phyloP scores from a whole-genome alignment of 2,329 filamentous ascomycete species.

The Pseudogymnoascus verrucosus region DNA sequence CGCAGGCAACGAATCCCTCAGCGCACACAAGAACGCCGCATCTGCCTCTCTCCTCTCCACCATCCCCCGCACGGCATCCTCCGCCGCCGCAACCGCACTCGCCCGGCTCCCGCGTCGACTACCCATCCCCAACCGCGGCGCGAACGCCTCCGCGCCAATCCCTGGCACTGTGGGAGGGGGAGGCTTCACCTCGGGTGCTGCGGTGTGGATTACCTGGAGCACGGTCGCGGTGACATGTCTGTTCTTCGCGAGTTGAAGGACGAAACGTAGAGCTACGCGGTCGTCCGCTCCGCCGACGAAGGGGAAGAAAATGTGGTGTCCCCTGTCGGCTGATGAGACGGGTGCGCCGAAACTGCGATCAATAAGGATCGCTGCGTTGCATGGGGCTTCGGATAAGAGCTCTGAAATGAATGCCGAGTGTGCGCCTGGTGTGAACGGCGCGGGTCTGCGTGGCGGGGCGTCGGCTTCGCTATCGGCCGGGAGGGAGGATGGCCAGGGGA shows the following conservation, averaged over 20 bases:
- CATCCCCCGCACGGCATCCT: constrained; percentile 14
- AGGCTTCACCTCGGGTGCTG: constrained; percentile 17
- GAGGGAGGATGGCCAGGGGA: constrained; percentile 68
- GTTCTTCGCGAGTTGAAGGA: constrained; percentile 77
- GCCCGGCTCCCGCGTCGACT: not conserved
- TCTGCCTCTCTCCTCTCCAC: constrained; percentile 34
- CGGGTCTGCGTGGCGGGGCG: constrained; percentile 23
- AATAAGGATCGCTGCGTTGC: constrained; percentile 71
- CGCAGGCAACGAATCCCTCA: constrained; percentile 46
- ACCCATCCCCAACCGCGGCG: constrained; percentile 12
- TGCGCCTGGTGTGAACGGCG: constrained; percentile 50
- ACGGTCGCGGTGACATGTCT: constrained; percentile 71
- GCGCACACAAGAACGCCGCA: constrained; percentile 46
- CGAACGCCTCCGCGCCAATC: not conserved
- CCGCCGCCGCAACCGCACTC: constrained; percentile 16
- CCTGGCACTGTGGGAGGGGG: not conserved
- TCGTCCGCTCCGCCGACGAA: constrained; percentile 84
- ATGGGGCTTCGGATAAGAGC: constrained; percentile 54
- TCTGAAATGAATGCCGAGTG: constrained; percentile 70
- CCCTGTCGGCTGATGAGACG: constrained; percentile 46
- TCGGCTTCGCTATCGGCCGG: constrained; percentile 39
- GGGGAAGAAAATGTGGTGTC: constrained; percentile 78
- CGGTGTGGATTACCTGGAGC: constrained; percentile 43
- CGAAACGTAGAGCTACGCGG: constrained; percentile 66
- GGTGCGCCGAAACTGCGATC: constrained; percentile 58